Evolutionary conservation across 2,329 filamentous ascomycete genomes (phyloP), one percentile per base, ranked within the genome.

Genomic region (Dactylellina drechsleri): DNA sequence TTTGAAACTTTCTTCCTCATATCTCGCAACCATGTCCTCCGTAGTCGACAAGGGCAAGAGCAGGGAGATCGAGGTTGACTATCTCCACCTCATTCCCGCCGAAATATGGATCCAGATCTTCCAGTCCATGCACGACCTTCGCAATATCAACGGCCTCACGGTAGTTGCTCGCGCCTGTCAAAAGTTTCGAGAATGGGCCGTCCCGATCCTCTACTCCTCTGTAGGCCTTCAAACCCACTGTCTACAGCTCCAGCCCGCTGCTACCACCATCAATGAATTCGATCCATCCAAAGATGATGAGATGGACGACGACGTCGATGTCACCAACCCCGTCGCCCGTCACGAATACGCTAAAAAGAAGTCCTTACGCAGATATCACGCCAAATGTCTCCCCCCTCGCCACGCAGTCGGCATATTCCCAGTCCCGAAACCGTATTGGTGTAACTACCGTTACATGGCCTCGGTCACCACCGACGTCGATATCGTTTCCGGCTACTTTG

Each of bases 31-130:
- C 8, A 70, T 70, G 66, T 23, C 66, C 15, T 70, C 56, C 23
- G 16, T 47, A 7, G n/a, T 53, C 36, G 70, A 67, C 15, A 74
- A 74, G 53, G 62, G 61, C 40, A 73, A 73, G 61, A 41, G 36
- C 20, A 56, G 31, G 31, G 56, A 60, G 23, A 41, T 56, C 50
- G 70, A 74, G 31, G 60, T 74, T 13, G 62, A 74, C 50, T 74
- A 74, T 18, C 62, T 74, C 56, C 56, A 67, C 31, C n/a, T 74
- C 40, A 67, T 74, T 57, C 70, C 70, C 10, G 70, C 70, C 16
- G 70, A 74, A 47, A 74, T 74, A 66, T 74, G 70, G 70, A 53
- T 74, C 13, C 62, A 74, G 41, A 28, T 74, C 62, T 74, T 74
- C 57, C 70, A 74, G 70, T 62, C 70, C 28, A 74, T 74, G 70